phyloP scores from a whole-genome alignment of 1,284 basidiomycete genomes.

The Volvariella surrecta region DNA sequence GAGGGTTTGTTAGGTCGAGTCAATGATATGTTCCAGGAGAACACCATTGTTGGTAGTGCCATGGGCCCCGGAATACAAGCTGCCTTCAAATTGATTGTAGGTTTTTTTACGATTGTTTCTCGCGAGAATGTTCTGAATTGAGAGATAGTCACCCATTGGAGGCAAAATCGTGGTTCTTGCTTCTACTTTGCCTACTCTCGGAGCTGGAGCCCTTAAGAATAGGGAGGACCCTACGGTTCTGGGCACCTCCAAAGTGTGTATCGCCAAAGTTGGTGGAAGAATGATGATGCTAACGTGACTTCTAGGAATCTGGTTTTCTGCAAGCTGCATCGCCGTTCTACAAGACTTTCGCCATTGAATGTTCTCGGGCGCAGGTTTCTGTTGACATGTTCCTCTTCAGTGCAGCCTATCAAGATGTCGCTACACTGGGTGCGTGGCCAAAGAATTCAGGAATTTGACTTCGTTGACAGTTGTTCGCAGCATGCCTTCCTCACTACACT shows the following conservation, averaged over 20 bases:
- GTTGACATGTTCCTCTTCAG: constrained; percentile 99
- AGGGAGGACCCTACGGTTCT: constrained; percentile 95
- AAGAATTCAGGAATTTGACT: neutral
- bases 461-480: constrained; percentile 26
- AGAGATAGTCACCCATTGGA: constrained; percentile 65
- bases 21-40: constrained; percentile 96
- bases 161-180: constrained; percentile 94
- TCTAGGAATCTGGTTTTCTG: constrained; percentile 76
- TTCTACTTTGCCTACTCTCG: constrained; percentile 81
- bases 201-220: constrained; percentile 90
- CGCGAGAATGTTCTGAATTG: constrained; percentile 7
- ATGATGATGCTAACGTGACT: constrained; percentile 1
- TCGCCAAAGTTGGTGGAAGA: neutral
- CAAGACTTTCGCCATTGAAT: constrained; percentile 99
- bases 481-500: constrained; percentile 93
- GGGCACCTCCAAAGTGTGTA: constrained; percentile 83
- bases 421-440: constrained; percentile 65
- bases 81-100: constrained; percentile 89
- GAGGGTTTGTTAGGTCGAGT: constrained; percentile 80
- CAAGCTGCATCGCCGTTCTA: constrained; percentile 92
- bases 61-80: constrained; percentile 95
- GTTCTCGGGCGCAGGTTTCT: constrained; percentile 93
- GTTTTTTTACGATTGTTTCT: constrained; percentile 12
- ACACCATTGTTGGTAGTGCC: constrained; percentile 86
- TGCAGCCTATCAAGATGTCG: constrained; percentile 90